Percentiles rank a stretch among this genome's conserved stretches.
phyloP scores from a whole-genome alignment of 2,329 filamentous ascomycete genomes.

The Ascosphaera aggregata region DNA sequence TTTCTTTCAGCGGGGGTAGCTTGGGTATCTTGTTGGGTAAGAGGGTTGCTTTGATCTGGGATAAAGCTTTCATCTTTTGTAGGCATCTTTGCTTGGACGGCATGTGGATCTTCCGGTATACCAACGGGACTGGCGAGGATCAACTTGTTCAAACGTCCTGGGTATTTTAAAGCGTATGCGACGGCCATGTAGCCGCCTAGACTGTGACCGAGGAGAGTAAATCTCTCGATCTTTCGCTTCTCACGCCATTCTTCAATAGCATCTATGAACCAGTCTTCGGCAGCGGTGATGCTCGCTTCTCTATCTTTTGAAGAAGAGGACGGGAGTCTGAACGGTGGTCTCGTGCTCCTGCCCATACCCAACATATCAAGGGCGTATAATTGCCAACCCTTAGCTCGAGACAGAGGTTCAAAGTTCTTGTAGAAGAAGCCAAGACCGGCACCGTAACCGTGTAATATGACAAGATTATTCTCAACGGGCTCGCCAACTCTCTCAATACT shows the following conservation, averaged over 20 bases:
- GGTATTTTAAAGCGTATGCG: constrained; percentile 90
- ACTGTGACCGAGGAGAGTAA: constrained; percentile 82
- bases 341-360: constrained; percentile 74
- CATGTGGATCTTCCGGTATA: constrained; percentile 83
- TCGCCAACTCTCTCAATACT: constrained; percentile 68
- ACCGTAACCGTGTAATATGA: constrained; percentile 93
- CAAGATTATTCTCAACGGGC: constrained; percentile 57
- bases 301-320: constrained; percentile 47
- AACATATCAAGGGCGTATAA: constrained; percentile 87
- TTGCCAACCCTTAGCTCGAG: constrained; percentile 57
- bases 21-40: constrained; percentile 5
- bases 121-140: constrained; percentile 89
- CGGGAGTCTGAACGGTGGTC: constrained; percentile 63
- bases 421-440: constrained; percentile 96
- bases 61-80: constrained; percentile 42
- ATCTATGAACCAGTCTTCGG: constrained; percentile 90
- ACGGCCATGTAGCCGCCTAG: constrained; percentile 88
- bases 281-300: constrained; percentile 60
- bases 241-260: constrained; percentile 90
- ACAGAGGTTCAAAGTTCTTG: constrained; percentile 84
- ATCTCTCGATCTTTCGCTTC: constrained; percentile 69
- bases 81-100: constrained; percentile 57
- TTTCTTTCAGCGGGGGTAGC: constrained; percentile 10
- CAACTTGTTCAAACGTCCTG: constrained; percentile 81
- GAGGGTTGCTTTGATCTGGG: constrained; percentile 7